These are phyloP conservation scores for Babesia sp. DNA, from an alignment of 169 alveolate genomes.

Conservation along the genomic window DNA sequence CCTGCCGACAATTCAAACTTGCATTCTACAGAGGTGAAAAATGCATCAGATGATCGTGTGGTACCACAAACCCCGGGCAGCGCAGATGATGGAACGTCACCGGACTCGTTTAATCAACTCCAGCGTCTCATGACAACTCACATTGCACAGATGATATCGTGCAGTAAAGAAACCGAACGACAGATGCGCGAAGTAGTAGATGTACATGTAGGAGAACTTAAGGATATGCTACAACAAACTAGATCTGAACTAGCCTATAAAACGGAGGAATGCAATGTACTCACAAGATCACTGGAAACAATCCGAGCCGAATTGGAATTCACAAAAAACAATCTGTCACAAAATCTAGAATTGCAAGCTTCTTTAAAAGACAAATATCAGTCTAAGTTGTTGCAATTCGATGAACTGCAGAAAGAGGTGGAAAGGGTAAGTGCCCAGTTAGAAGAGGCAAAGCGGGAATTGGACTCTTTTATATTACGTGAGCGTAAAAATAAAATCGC, in stretches of 20 bases:
- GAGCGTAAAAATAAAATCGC: conserved; percentile 1
- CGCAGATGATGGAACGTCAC: background rate
- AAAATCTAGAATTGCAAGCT: conserved; percentile 1
- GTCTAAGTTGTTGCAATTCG: background rate
- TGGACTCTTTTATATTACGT: background rate
- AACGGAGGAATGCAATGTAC: conserved; percentile 27
- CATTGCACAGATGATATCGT: conserved; percentile 5
- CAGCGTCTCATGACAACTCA: conserved; percentile 3
- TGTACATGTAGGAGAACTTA: conserved; percentile 37
- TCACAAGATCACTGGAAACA: conserved; percentile 10
- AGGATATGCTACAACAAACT: conserved; percentile 37
- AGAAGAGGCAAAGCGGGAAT: conserved; percentile 5
- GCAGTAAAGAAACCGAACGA: conserved; percentile 37
- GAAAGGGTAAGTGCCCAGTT: background rate
- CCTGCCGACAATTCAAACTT: background rate
- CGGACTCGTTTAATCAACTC: background rate
- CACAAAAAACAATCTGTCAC: conserved; percentile 12
- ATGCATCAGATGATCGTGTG: background rate
- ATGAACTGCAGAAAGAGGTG: background rate
- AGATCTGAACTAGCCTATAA: conserved; percentile 21
- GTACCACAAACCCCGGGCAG: no score
- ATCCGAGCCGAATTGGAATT: conserved; percentile 20
- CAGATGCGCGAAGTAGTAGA: conserved; percentile 28
- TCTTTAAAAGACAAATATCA: background rate
- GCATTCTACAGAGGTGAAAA: background rate